Base-by-base conservation (phyloP, 352 stramenopile genomes). In the Globisporangium sylvaticum region DNA sequence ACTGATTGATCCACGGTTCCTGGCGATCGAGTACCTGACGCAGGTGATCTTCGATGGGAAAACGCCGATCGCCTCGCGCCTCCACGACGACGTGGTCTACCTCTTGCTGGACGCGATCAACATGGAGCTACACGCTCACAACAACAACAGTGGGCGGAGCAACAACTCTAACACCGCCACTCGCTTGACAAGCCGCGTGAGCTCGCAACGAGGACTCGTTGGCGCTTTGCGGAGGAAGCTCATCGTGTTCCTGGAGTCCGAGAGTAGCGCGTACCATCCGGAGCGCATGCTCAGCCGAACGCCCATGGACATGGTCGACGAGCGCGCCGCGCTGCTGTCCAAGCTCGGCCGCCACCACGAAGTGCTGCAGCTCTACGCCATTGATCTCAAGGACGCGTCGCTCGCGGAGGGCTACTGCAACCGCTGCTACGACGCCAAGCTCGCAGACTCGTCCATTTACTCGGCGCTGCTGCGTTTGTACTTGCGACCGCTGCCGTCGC, bases 31-130 rank as follows among this genome's bases (percentile, higher is more conserved):
- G 63, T 94, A 94, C 70, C 73, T 95, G 34, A 88, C 73, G 9
- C 85, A 91, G 69, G 69, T 90, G 50, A 93, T 94, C 34, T 78
- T 77, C 29, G 65, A 78, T 34, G 71, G 76, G 58, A 67, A 71
- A 2, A 59, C 66, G 24, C 57, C 55, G 32, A 63, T 93, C 0
- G 59, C 72, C 2, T 66, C 77, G 18, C 75, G 84, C 7, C 76
- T 95, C 7, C 85, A 95, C 60, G 87, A 94, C 54, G 87, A 95
- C 58, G 83, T 87, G 0, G 84, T 91, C 15, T 94, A 91, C 68
- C 65, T 95, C 20, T 58, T 95, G 10, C 71, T 95, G 20, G 85
- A 94, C 62, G 79, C 79, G 12, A 92, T 95, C 59, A 78, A 80
- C 15, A 50, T 64, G 8, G 78, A 86, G 24, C 61, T 83, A 3